A percentile compares a stretch with the other conserved stretches of the same genome.
phyloP scores from a whole-genome alignment of 2,329 filamentous ascomycete species.

The Onygenales sp. region DNA sequence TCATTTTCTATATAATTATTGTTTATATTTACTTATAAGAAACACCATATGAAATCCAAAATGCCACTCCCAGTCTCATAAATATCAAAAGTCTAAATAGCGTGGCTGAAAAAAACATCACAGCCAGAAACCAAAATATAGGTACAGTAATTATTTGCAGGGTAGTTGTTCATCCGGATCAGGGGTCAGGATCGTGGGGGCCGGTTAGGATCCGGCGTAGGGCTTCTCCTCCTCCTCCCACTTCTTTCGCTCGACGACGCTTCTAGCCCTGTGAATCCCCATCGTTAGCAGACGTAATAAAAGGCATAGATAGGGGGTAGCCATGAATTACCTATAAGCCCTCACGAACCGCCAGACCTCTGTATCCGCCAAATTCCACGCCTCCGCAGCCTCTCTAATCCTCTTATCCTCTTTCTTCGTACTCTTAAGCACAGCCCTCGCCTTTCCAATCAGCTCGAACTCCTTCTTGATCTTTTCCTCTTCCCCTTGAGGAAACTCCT shows the following conservation, averaged over 20 bases:
- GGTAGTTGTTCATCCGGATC: no score
- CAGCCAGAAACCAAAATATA: neutral
- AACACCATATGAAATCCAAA: neutral
- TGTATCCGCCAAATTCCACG: constrained; percentile 53
- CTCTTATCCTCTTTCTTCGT: constrained; percentile 27
- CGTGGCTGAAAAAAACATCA: neutral
- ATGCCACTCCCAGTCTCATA: constrained; percentile 8
- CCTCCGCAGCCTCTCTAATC: constrained; percentile 34
- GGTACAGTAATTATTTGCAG: no score
- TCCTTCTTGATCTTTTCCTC: constrained; percentile 31
- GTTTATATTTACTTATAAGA: no score
- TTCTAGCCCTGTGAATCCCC: constrained; percentile 35
- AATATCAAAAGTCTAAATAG: neutral
- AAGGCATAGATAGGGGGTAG: neutral
- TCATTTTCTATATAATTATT: no score
- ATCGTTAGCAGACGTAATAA: neutral
- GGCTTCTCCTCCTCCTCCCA: constrained; percentile 53
- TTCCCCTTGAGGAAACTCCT: neutral
- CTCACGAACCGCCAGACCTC: constrained; percentile 57
- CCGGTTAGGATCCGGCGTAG: constrained; percentile 39
- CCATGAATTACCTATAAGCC: constrained; percentile 39
- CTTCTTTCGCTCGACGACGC: constrained; percentile 45
- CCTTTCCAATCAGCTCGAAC: constrained; percentile 41
- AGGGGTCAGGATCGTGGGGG: no score
- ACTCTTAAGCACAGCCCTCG: constrained; percentile 36